A percentile compares a stretch with the other conserved stretches of the same genome.
Conservation (phyloP, 2,329 filamentous ascomycete genomes). For the Aspergillus uvarum region DNA sequence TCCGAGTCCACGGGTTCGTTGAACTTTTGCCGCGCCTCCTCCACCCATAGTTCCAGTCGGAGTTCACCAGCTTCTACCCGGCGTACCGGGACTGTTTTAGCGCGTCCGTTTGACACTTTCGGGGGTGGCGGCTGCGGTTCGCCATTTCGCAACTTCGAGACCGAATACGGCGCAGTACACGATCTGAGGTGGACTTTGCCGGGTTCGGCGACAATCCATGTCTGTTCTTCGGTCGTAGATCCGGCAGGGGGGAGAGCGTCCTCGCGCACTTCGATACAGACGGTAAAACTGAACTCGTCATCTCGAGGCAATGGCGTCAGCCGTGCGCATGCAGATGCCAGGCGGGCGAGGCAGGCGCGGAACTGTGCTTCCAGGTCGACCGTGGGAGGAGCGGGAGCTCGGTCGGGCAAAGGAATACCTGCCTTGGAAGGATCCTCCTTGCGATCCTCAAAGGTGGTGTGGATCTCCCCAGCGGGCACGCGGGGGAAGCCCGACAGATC, state of each 20-base stretch:
- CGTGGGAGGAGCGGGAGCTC: slow-evolving; percentile 30
- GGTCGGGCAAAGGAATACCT: slow-evolving; percentile 28
- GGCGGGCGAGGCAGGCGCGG: slow-evolving; percentile 46
- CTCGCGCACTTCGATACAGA: slow-evolving; percentile 51
- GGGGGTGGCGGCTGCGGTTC: slow-evolving; percentile 35
- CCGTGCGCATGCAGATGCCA: slow-evolving; percentile 46
- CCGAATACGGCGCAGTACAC: slow-evolving; percentile 42
- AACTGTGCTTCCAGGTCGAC: slow-evolving; percentile 52
- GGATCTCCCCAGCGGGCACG: slow-evolving; percentile 48
- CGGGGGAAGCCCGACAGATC: slow-evolving; percentile 58
- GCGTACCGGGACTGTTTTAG: slow-evolving; percentile 60
- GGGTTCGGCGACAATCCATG: slow-evolving; percentile 62
- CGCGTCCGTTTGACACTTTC: slow-evolving; percentile 47
- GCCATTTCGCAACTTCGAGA: slow-evolving; percentile 39
- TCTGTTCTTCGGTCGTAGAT: slow-evolving; percentile 51
- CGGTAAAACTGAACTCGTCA: slow-evolving; percentile 50
- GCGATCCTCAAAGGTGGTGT: slow-evolving; percentile 52
- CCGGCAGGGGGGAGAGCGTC: slow-evolving; percentile 49
- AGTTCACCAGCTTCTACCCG: slow-evolving; percentile 65
- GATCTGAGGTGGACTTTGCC: slow-evolving; percentile 42
- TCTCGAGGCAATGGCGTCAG: slow-evolving; percentile 46
- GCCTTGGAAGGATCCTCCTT: slow-evolving; percentile 36
- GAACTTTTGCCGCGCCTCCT: slow-evolving; percentile 60
- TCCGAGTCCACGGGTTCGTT: slow-evolving; percentile 42
- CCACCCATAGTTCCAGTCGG: slow-evolving; percentile 68